Percentiles rank a stretch among this genome's conserved stretches.
Conservation (phyloP, 1,284 basidiomycete species). For the Wallemia hederae region DNA sequence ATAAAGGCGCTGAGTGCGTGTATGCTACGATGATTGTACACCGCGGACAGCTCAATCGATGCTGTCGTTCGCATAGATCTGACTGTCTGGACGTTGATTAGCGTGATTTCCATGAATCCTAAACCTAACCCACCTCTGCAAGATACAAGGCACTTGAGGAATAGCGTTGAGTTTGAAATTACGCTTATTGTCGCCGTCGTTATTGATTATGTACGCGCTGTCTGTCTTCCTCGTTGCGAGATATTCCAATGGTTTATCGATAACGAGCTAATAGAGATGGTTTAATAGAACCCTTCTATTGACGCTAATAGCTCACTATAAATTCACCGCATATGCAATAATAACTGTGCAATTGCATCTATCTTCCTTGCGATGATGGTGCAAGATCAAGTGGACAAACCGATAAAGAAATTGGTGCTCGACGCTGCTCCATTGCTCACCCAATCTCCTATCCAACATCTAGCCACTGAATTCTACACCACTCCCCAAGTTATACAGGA, state of each 20-base stretch:
- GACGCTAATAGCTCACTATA: not conserved
- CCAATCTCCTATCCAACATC: constrained; percentile 48
- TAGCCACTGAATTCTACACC: constrained; percentile 54
- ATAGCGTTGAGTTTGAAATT: not conserved
- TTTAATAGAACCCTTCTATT: not conserved
- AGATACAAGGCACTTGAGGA: not conserved
- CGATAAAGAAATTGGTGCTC: constrained; percentile 45
- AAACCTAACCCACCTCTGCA: not conserved
- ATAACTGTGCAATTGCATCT: not conserved
- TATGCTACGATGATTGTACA: not conserved
- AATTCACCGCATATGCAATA: not conserved
- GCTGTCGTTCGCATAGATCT: not conserved
- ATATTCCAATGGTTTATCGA: not conserved
- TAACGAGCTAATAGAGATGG: not conserved
- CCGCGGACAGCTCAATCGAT: not conserved
- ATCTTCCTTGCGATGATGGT: not conserved
- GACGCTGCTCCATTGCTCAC: constrained; percentile 76
- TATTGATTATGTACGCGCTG: not conserved
- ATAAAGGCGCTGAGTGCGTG: not conserved
- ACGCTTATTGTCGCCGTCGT: not conserved
- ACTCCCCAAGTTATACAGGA: constrained; percentile 69
- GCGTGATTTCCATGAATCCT: not conserved
- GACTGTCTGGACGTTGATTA: not conserved
- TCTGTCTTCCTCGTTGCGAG: not conserved
- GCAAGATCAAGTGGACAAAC: not conserved